Base-by-base conservation (phyloP, 1,284 basidiomycete species). In the Pholiota adiposa region DNA sequence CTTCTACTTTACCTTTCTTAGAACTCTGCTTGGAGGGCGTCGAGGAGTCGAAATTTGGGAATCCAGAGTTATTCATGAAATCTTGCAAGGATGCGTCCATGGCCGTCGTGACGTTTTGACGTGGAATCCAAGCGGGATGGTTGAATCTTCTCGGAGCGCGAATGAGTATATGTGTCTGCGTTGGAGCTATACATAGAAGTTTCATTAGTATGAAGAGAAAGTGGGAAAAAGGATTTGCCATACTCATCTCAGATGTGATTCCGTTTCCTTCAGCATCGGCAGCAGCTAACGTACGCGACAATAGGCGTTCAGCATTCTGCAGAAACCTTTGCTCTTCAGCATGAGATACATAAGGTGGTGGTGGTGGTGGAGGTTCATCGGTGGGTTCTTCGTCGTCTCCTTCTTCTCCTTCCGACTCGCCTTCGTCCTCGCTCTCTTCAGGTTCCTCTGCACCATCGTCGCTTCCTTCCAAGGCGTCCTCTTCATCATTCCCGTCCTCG, bases 81-180 rank as follows among this genome's bases (percentile, higher is more conserved):
- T 66, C 65, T 21, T 53, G 49, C 21, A 65, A 51, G 11, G 59
- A 18, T 1, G 49, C 43, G 29, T 70, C 63, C 29, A 69, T 62
- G 23, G 59, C 59, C 9, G 40, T 25, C 2, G 36, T 67, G 19
- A 55, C 65, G 65, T 83, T 86, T 70, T 89, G 89, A n/a, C 83
- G 80, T 1, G 90, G 90, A 25, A 84, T 74, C 90, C 90, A 93
- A 1, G 86, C 79, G 0, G 90, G 86, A 64, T 93, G 90, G 7
- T 69, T 64, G 70, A 92, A 92, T 21, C 85, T 77, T 9, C 90
- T 78, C 0, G 90, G 90, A 0, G 90, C 90, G 38, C 85, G 87
- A 27, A 93, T 73, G 29, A 90, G 77, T 54, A 92, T 74, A 62
- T 91, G 87, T 1, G 82, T 89, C 59, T 89, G 87, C 0, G 88